Conservation (phyloP, 2,329 filamentous ascomycete species). For the Fusarium coicis region DNA sequence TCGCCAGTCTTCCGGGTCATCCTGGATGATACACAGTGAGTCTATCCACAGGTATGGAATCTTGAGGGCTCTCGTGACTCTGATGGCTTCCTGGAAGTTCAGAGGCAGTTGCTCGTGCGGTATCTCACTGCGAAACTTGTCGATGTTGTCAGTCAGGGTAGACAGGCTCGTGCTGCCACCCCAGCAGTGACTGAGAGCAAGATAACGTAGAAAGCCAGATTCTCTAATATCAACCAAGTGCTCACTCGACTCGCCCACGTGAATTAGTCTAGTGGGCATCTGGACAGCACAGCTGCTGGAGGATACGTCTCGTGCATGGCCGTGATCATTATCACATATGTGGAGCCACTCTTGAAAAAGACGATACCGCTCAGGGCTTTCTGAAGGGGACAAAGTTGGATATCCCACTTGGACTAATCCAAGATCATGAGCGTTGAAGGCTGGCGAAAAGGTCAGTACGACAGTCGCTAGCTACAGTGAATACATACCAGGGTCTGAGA, state of each 20-base stretch:
- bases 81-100: conserved; percentile 15
- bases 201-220: neutral
- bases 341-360: neutral
- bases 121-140: neutral
- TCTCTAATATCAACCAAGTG: neutral
- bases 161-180: neutral
- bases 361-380: neutral
- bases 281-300: neutral
- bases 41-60: conserved; percentile 16
- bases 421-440: neutral
- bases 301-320: neutral
- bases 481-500: neutral
- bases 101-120: neutral
- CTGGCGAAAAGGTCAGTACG: neutral
- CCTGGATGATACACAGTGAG: neutral
- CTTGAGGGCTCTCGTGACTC: neutral
- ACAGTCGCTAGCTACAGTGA: fast-evolving
- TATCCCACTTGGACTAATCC: neutral
- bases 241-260: neutral
- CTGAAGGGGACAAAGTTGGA: neutral
- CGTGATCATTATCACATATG: neutral
- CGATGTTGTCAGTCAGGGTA: neutral
- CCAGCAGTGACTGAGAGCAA: conserved; percentile 17
- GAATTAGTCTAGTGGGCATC: neutral
- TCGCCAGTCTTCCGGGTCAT: conserved; percentile 2